Evolutionary conservation across 2,329 filamentous ascomycete species (phyloP).

Genomic region (Colletotrichum karsti): DNA sequence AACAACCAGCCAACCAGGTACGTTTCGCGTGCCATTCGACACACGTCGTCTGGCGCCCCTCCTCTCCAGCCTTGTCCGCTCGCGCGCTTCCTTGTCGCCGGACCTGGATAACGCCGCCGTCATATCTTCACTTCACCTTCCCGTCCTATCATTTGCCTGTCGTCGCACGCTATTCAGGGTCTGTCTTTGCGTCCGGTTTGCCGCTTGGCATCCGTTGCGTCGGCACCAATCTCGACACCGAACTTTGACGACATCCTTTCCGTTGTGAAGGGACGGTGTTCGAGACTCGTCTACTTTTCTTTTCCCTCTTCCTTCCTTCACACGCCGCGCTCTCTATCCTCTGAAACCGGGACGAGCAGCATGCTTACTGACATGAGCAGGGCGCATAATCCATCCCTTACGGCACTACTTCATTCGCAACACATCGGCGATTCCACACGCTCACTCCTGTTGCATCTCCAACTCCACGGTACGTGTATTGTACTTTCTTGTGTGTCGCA

Average conservation of each 20-base stretch:
- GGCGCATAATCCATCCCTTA: slow-evolving; percentile 15
- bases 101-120: slow-evolving; percentile 2
- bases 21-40: slow-evolving; percentile 25
- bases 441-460: background rate
- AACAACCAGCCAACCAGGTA: slow-evolving; percentile 26
- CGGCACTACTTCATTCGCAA: slow-evolving; percentile 8
- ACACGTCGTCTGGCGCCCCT: slow-evolving; percentile 25
- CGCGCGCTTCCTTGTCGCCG: slow-evolving; percentile 26
- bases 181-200: background rate
- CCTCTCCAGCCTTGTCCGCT: slow-evolving; percentile 22
- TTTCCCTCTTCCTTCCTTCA: background rate
- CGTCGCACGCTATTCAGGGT: background rate
- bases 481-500: slow-evolving; percentile 18
- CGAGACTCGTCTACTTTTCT: background rate
- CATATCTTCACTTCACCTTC: background rate
- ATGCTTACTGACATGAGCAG: slow-evolving; percentile 23
- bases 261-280: background rate
- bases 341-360: slow-evolving; percentile 21
- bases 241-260: slow-evolving; percentile 1
- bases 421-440: slow-evolving; percentile 17
- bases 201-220: background rate
- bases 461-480: slow-evolving; percentile 18
- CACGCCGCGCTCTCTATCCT: background rate
- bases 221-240: background rate
- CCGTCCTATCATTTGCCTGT: slow-evolving; percentile 6